Base-by-base conservation (phyloP, 805 yeast genomes). In the Ogataea naganishii region DNA sequence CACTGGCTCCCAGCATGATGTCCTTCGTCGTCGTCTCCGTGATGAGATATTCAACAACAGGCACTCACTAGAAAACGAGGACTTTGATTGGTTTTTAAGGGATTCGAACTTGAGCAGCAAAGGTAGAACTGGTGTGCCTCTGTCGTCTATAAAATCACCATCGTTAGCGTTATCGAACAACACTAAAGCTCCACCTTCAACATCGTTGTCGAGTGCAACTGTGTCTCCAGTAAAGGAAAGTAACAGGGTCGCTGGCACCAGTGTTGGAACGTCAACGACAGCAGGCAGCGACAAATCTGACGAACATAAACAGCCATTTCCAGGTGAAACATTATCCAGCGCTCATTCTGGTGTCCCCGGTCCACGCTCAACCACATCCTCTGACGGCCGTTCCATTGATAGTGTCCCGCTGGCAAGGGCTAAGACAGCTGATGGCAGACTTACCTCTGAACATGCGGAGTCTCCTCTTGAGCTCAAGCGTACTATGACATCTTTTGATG, bases 41-140 rank as follows among this genome's bases (percentile, higher is more conserved):
- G 40, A 40, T 15, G 58, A 53, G 33, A 28, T 28, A 6, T 31
- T 43, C 7, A 31, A 24, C 4, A 20, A 34, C 5, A 35, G 32
- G 12, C 32, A 40, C 2, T 9, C 44, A 5, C 23, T 51, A 12
- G 58, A 50, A 8, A 25, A 36, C 3, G 36, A 39, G 1, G 59
- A 53, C 21, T 42, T 41, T 23, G 58, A 53, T 28, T 53, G 59
- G 59, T 50, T 51, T 29, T 29, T 53, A 17, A 39, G 49, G 23
- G 44, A 41, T 6, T 24, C 46, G 10, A 31, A 35, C 14, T 32
- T 36, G 7, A 34, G 38, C 4, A 26, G 26, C 7, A 20, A 37
- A 7, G 26, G 30, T 11, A 20, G 35, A 13, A 21, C 29, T 12
- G 17, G 26, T 14, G 26, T 18, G 14, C 14, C 39, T 3, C 31